Percentiles rank a stretch among this genome's conserved stretches.
Evolutionary conservation across 345 rosid genomes (phyloP).

Genomic region (Aurinia saxatilis): DNA sequence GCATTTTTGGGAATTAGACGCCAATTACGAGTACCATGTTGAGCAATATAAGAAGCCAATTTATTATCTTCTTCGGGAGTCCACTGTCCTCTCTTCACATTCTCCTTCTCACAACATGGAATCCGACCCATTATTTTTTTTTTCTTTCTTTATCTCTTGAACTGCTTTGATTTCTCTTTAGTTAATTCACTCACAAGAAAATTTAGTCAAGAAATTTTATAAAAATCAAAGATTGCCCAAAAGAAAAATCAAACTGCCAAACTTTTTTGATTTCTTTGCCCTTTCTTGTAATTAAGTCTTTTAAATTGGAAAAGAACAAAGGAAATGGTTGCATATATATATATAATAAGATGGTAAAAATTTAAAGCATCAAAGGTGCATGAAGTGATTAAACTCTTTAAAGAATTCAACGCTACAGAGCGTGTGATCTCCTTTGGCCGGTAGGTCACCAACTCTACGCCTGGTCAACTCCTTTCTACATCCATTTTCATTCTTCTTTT

Average conservation of each 20-base stretch:
- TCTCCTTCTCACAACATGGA: slow-evolving; percentile 93
- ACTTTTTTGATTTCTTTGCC: slow-evolving; percentile 12
- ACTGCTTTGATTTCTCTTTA: not conserved
- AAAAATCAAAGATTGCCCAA: slow-evolving; percentile 27
- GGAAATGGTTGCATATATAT: slow-evolving; percentile 19
- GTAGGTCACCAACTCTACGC: slow-evolving; percentile 91
- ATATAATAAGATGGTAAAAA: not conserved
- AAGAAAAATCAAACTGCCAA: slow-evolving; percentile 25
- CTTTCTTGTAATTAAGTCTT: slow-evolving; percentile 19
- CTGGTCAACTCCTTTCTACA: slow-evolving; percentile 46
- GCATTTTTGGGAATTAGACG: slow-evolving; percentile 96
- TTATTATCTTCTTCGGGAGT: slow-evolving; percentile 98
- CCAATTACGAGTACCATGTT: slow-evolving; percentile 94
- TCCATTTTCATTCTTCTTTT: not conserved
- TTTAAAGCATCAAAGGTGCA: slow-evolving; percentile 57
- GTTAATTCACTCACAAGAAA: slow-evolving; percentile 9
- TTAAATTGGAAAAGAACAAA: slow-evolving; percentile 27
- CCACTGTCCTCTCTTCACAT: slow-evolving; percentile 95
- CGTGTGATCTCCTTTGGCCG: slow-evolving; percentile 67
- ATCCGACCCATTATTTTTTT: slow-evolving; percentile 63
- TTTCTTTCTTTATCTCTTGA: not conserved
- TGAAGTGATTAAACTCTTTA: slow-evolving; percentile 51
- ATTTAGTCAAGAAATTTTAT: not conserved
- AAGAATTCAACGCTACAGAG: slow-evolving; percentile 93
- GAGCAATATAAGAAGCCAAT: slow-evolving; percentile 81